Conservation (phyloP, 805 yeast species). For the Yarrowia sp. region DNA sequence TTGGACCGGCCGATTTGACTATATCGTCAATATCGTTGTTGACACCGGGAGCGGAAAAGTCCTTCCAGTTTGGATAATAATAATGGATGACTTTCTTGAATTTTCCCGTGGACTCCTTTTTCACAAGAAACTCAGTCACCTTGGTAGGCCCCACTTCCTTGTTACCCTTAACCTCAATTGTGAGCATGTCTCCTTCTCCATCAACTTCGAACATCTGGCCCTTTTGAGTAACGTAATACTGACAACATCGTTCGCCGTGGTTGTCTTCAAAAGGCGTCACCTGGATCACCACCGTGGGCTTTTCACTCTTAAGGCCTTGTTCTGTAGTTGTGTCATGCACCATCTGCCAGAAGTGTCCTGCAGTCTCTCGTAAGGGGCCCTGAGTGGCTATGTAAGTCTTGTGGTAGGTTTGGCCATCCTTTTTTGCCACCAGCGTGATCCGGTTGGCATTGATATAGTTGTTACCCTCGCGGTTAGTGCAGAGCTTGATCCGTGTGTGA, state of each 20-base stretch:
- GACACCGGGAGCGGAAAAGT: conserved; percentile 67
- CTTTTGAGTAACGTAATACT: conserved; percentile 60
- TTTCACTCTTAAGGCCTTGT: conserved; percentile 66
- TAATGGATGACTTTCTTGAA: conserved; percentile 51
- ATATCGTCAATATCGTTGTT: conserved; percentile 58
- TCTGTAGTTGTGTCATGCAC: conserved; percentile 50
- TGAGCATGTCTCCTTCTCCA: conserved; percentile 18
- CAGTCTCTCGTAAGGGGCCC: conserved; percentile 80
- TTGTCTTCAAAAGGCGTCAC: conserved; percentile 76
- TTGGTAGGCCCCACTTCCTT: conserved; percentile 11
- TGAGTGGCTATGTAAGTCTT: conserved; percentile 74
- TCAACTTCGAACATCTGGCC: conserved; percentile 18
- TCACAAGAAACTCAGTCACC: conserved; percentile 24
- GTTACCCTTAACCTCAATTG: conserved; percentile 6
- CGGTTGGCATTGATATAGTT: conserved; percentile 92
- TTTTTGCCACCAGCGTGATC: conserved; percentile 54
- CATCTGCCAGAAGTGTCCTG: conserved; percentile 85
- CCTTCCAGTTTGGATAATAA: conserved; percentile 85
- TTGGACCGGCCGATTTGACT: conserved; percentile 49
- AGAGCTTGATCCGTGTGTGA: conserved; percentile 58
- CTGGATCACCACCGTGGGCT: conserved; percentile 69
- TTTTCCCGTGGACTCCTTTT: conserved; percentile 4
- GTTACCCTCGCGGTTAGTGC: conserved; percentile 43
- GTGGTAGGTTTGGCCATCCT: conserved; percentile 16
- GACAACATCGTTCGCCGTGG: conserved; percentile 73